Base-by-base conservation (phyloP, 352 stramenopile species). In the Chrysophaeum taylorii region DNA sequence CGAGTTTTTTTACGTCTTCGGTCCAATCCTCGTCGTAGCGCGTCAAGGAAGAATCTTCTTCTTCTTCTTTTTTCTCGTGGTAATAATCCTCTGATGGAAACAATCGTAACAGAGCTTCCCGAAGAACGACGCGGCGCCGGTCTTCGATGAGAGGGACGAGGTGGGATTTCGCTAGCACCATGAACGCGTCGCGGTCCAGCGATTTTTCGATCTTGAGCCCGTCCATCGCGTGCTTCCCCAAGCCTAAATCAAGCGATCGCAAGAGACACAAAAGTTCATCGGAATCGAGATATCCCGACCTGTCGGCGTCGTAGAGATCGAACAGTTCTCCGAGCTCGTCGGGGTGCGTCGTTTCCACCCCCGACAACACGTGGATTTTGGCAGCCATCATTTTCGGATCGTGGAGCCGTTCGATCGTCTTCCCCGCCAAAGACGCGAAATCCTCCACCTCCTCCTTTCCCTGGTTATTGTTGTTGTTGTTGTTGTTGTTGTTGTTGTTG, bases 341-440 rank as follows among this genome's bases (percentile, higher is more conserved):
- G 31, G 57, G 9, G 9, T 45, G 18, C 18, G 41, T 18, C 23
- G 1, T 36, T 23, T 66, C 57, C 9, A 36, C 36, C 27, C 23
- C 14, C 2, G 57, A 66, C 12, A 66, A 36, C 23, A 66, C 33
- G 2, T 66, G 18, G 1, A 66, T 45, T 25, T 66, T 66, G 31
- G 57, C 31, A 1, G 2, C 31, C 33, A 73, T 70, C 21, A 64
- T 41, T 9, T 36, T 21, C 23, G 37, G 41, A 36, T 73, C 69
- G 35, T 70, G 69, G 60, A 73, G 62, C 23, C 62, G n/a, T 29
- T 73, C 69, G 41, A 73, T 66, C 1, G 54, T 42, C 27, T 70
- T 54, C 2, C 43, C 16, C 5, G 60, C 42, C 31, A 62, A 21
- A 12, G 69, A 42, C 37, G 64, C 39, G 61, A 70, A 73, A 23